Base-by-base conservation (phyloP, 2,329 filamentous ascomycete species). In the Didymella arachidicola region DNA sequence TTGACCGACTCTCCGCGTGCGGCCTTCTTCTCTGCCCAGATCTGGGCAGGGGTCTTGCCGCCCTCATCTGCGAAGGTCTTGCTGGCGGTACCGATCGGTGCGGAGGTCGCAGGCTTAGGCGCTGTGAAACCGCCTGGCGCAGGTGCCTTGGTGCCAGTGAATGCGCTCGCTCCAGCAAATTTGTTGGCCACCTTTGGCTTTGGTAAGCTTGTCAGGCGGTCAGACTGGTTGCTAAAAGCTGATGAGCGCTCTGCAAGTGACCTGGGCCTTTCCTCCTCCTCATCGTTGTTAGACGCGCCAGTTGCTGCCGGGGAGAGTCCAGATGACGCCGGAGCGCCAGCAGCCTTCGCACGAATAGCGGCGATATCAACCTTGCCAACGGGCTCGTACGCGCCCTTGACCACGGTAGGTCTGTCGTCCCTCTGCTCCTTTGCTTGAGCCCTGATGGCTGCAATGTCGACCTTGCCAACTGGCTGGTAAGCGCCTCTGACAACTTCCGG, bases 21-120 rank as follows among this genome's bases (percentile, higher is more conserved):
- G 36, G 91, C 94, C 82, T 98, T 98, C 82, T 93, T 96, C 82
- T 99, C 95, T 0, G 94, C 94, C 95, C 95, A 99, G 34, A 97
- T 80, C 77, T 99, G 95, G 29, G 95, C 93, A 7, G 95, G 95
- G 5, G 95, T 98, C 82, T 98, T 99, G 62, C 95, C 95, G 63
- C 91, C 93, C 76, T 96, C 83, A 66, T 97, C 93, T 16, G 95
- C 95, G 81, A 98, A 99, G 0, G 93, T 97, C 71, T 92, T 89
- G 79, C 92, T 96, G 36, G 93, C 93, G 64, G 87, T 84, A 26
- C 92, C 93, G 26, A 97, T 84, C 6, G 90, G 87, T 3, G 86
- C 81, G 19, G 87, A 79, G 25, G 86, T 75, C 27, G 87, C 81
- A 8, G 83, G 77, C n/a, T 86, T 78, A 61, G 89, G 88, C 12